Evolutionary conservation across 2,329 filamentous ascomycete species (phyloP).

Genomic region (Stagonosporopsis vannaccii): DNA sequence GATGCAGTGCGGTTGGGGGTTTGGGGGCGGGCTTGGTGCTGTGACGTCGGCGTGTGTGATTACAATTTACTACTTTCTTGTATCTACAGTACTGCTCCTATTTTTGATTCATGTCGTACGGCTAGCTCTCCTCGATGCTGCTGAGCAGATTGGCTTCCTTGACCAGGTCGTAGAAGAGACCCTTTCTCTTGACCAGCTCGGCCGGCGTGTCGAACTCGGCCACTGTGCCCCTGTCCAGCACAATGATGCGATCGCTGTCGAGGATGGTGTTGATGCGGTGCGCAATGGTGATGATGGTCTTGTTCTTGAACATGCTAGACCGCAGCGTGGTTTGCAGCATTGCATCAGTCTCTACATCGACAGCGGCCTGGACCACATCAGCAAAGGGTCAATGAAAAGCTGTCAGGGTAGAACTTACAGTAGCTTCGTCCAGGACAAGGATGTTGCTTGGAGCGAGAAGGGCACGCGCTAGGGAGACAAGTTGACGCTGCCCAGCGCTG

Average conservation of each 20-base stretch:
- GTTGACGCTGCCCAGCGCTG: slow-evolving; percentile 91
- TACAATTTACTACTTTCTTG: slow-evolving; percentile 6
- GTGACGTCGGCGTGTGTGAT: background rate
- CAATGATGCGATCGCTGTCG: slow-evolving; percentile 85
- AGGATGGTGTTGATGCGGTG: slow-evolving; percentile 98
- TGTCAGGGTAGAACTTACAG: slow-evolving; percentile 63
- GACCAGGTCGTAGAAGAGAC: slow-evolving; percentile 88
- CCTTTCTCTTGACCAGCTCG: slow-evolving; percentile 75
- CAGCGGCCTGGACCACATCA: slow-evolving; percentile 61
- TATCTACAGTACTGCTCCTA: background rate
- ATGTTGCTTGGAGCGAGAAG: slow-evolving; percentile 97
- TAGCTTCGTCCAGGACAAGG: slow-evolving; percentile 95
- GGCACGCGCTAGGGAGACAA: slow-evolving; percentile 91
- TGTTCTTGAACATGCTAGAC: slow-evolving; percentile 78
- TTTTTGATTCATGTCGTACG: background rate
- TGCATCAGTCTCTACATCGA: slow-evolving; percentile 72
- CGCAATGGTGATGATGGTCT: slow-evolving; percentile 97
- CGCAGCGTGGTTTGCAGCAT: slow-evolving; percentile 70
- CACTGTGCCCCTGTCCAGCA: slow-evolving; percentile 88
- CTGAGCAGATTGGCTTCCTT: slow-evolving; percentile 81
- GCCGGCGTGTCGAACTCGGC: slow-evolving; percentile 90
- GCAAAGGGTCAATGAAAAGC: background rate
- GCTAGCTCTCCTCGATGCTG: slow-evolving; percentile 23
- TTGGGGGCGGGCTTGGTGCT: background rate
- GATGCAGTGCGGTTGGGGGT: too few relatives aligned